Evolutionary conservation across 2,329 filamentous ascomycete species (phyloP).

Genomic region (Mollisia scopiformis): DNA sequence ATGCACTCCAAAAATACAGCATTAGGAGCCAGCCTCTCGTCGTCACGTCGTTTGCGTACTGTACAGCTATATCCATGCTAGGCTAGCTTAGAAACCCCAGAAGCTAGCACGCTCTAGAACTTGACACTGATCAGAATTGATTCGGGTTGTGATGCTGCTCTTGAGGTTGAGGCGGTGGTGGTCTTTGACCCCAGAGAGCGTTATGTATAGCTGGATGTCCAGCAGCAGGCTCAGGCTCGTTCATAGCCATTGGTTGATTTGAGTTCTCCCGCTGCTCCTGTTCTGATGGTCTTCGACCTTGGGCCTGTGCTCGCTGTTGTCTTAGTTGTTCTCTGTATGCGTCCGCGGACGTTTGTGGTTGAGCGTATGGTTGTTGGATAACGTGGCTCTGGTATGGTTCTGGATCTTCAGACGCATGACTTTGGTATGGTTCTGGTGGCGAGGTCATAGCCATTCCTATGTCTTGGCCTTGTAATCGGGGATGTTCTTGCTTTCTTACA

Average conservation of each 20-base stretch:
- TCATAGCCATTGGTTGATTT: slow-evolving; percentile 8
- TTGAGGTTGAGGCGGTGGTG: background rate
- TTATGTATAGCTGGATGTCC: slow-evolving; percentile 19
- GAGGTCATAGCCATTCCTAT: slow-evolving; percentile 29
- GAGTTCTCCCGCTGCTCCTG: slow-evolving; percentile 22
- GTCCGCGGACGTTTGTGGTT: slow-evolving; percentile 18
- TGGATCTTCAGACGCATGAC: slow-evolving; percentile 11
- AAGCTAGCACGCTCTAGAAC: background rate
- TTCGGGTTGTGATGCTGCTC: background rate
- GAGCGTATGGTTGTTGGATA: slow-evolving; percentile 12
- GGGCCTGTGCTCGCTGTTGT: slow-evolving; percentile 20
- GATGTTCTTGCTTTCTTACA: slow-evolving; percentile 11
- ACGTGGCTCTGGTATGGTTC: slow-evolving; percentile 25
- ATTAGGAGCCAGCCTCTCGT: slow-evolving; percentile 1
- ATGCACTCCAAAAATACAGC: background rate
- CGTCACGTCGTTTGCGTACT: background rate
- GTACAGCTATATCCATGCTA: background rate
- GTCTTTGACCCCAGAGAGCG: slow-evolving; percentile 20
- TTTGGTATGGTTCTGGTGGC: slow-evolving; percentile 24
- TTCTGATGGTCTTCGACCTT: too few species aligned
- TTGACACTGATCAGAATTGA: background rate
- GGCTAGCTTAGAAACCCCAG: background rate
- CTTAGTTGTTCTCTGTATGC: slow-evolving; percentile 24
- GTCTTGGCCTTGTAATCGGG: slow-evolving; percentile 4
- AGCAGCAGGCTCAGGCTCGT: background rate